phyloP scores from a whole-genome alignment of 331 rosid genomes.

The Rosa hybrid region DNA sequence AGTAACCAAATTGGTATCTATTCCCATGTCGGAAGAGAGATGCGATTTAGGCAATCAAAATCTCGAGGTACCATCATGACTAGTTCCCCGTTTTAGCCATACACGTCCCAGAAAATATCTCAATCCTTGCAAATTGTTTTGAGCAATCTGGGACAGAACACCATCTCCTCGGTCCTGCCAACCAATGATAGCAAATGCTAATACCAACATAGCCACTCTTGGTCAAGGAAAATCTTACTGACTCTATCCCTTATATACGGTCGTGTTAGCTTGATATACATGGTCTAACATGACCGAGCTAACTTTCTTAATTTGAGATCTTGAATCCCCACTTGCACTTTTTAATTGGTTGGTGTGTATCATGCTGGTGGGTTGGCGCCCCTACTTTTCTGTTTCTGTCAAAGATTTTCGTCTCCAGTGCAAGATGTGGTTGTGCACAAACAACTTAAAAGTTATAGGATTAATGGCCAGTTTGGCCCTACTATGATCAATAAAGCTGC shows the following conservation, averaged over 20 bases:
- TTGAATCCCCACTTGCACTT: neutral
- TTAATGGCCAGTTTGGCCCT: no score
- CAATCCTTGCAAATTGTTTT: conserved; percentile 9
- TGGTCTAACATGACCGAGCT: neutral
- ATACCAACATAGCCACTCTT: neutral
- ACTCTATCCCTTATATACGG: neutral
- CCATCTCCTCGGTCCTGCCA: neutral
- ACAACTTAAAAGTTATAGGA: no score
- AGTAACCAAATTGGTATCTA: conserved; percentile 17
- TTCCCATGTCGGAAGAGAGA: conserved; percentile 12
- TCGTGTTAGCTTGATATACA: neutral
- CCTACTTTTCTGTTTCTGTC: neutral
- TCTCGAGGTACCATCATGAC: neutral
- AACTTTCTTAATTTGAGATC: neutral
- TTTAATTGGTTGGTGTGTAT: neutral
- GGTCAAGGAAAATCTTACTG: neutral
- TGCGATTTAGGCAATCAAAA: conserved; percentile 9
- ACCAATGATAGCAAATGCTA: neutral
- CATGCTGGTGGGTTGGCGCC: neutral
- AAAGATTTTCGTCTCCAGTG: neutral
- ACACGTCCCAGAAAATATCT: neutral
- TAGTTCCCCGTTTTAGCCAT: neutral
- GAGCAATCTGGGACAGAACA: conserved; percentile 8
- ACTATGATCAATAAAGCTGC: neutral
- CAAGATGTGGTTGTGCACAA: neutral